Evolutionary conservation across 2,329 filamentous ascomycete species (phyloP).

Genomic region (Fusarium agapanthi): DNA sequence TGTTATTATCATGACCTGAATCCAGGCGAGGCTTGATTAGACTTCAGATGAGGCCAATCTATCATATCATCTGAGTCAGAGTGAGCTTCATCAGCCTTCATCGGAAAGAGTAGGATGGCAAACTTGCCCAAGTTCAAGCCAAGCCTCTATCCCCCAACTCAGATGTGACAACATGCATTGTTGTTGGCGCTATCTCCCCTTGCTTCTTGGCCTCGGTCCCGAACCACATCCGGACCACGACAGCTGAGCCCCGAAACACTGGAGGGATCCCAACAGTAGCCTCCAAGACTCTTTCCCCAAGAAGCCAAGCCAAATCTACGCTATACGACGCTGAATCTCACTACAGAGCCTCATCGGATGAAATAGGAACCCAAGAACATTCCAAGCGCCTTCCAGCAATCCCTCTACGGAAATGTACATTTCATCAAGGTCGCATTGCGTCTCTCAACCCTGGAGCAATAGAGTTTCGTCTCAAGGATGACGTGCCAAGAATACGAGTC

Average conservation of each 20-base stretch:
- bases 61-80: too few species aligned
- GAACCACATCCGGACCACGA: background rate
- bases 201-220: background rate
- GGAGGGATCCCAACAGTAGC: background rate
- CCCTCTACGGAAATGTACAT: background rate
- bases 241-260: background rate
- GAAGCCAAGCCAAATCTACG: background rate
- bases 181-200: background rate
- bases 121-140: background rate
- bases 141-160: background rate
- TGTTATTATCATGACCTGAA: background rate
- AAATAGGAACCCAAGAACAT: background rate
- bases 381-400: background rate
- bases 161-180: background rate
- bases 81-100: accelerated
- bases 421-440: background rate
- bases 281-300: background rate
- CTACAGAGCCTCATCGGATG: background rate
- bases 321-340: background rate
- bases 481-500: background rate
- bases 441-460: background rate
- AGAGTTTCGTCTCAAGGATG: background rate
- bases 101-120: background rate
- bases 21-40: background rate
- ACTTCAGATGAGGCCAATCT: background rate